phyloP scores from a whole-genome alignment of 768 basidiomycete genomes.

The Leccinum incarnatum region DNA sequence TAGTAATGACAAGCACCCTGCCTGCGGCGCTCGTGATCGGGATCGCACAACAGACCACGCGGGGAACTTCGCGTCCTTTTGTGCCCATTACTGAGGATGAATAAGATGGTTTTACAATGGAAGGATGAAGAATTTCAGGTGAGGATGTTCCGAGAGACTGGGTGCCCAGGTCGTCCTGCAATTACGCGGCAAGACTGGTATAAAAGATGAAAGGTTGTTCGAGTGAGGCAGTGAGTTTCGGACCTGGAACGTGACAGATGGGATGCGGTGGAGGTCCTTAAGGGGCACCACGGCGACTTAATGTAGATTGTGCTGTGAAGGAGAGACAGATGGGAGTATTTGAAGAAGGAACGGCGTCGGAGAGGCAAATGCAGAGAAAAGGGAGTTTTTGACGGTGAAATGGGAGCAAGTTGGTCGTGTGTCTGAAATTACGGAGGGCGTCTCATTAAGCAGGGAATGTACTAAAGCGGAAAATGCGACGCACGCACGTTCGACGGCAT shows the following conservation, averaged over 20 bases:
- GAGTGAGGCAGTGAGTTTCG: constrained; percentile 1
- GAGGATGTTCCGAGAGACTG: background rate
- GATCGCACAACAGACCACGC: constrained; percentile 89
- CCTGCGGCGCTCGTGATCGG: constrained; percentile 71
- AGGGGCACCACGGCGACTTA: constrained; percentile 12
- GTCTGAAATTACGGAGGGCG: constrained; percentile 36
- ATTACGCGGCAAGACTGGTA: constrained; percentile 2
- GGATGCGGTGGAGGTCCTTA: constrained; percentile 4
- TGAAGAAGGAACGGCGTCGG: constrained; percentile 7
- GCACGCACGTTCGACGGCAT: constrained; percentile 40
- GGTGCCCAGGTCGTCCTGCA: background rate
- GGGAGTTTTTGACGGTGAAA: constrained; percentile 21
- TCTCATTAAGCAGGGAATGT: constrained; percentile 20
- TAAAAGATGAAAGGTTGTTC: constrained; percentile 8
- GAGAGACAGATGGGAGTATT: constrained; percentile 8
- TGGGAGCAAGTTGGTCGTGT: constrained; percentile 30
- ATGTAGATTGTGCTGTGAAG: constrained; percentile 10
- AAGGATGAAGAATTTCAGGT: background rate
- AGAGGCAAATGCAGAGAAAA: constrained; percentile 12
- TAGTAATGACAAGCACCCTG: constrained; percentile 82
- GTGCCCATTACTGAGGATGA: constrained; percentile 40
- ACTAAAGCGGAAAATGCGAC: constrained; percentile 24
- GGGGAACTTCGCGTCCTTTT: constrained; percentile 77
- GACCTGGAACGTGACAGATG: constrained; percentile 7
- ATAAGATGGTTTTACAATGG: constrained; percentile 1